Evolutionary conservation across 23 red algal genomes (phyloP).

Genomic region (Pyropia haitanensis): DNA sequence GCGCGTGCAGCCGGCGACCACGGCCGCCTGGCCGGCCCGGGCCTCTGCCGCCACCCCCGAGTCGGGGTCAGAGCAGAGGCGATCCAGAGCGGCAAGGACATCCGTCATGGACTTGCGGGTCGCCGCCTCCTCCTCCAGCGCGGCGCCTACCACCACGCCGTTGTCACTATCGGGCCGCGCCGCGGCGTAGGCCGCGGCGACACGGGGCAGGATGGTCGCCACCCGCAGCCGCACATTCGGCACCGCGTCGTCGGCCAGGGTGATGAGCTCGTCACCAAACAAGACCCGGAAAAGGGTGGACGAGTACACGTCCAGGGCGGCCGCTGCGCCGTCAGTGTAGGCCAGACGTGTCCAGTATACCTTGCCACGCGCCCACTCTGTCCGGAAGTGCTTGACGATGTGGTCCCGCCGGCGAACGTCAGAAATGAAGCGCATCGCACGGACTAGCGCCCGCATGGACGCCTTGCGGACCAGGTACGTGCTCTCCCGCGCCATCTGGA

Average conservation of each 20-base stretch:
- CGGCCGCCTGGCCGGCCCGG: too few relatives aligned
- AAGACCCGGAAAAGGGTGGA: conserved; percentile 23
- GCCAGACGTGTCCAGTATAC: conserved; percentile 72
- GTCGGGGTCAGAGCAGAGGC: too few relatives aligned
- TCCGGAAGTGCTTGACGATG: conserved; percentile 48
- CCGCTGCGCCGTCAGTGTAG: conserved; percentile 45
- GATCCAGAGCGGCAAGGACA: too few relatives aligned
- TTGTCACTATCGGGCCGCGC: too few relatives aligned
- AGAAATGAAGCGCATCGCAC: conserved; percentile 48
- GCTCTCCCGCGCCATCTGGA: conserved; percentile 62
- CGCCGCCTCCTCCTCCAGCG: too few relatives aligned
- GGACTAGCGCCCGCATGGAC: conserved; percentile 36
- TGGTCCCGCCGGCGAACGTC: conserved; percentile 39
- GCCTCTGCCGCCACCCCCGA: too few relatives aligned
- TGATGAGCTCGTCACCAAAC: conserved; percentile 37
- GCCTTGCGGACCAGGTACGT: conserved; percentile 63
- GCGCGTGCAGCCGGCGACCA: too few relatives aligned
- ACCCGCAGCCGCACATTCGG: conserved; percentile 59
- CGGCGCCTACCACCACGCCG: too few relatives aligned
- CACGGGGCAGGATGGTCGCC: conserved; percentile 9
- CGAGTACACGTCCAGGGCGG: conserved; percentile 36
- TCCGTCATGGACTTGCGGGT: too few relatives aligned
- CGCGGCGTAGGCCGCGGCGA: conserved; percentile 8
- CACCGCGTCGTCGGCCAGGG: conserved; percentile 32
- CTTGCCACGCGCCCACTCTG: conserved; percentile 61